Evolutionary conservation across 192 early-diverging fungal genomes (phyloP).

Genomic region (Entrophospora sp.): DNA sequence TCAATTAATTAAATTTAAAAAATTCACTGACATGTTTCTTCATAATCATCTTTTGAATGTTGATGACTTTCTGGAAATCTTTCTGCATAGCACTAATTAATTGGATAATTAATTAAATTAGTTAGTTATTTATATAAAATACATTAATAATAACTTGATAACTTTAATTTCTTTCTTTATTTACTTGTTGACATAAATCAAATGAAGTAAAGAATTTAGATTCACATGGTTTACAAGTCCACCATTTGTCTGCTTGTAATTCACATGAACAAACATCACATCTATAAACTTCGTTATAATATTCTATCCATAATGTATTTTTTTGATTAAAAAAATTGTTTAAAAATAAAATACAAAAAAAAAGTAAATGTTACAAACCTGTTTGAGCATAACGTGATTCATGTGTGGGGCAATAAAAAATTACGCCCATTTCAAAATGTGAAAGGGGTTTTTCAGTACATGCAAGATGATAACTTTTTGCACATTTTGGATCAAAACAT

Average conservation of each 20-base stretch:
- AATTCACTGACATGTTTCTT: conserved; percentile 41
- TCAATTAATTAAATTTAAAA: not conserved
- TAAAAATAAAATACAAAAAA: too few relatives aligned
- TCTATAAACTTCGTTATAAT: conserved; percentile 59
- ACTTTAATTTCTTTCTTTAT: not conserved
- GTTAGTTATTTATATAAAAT: not conserved
- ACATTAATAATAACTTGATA: not conserved
- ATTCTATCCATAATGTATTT: conserved; percentile 24
- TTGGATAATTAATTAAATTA: not conserved
- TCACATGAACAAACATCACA: conserved; percentile 59
- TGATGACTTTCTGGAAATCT: conserved; percentile 37
- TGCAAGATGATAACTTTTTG: conserved; percentile 70
- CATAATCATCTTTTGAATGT: conserved; percentile 45
- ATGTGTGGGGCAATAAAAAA: conserved; percentile 85
- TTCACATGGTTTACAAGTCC: conserved; percentile 52
- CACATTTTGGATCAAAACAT: conserved; percentile 79
- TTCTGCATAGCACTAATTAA: conserved; percentile 39
- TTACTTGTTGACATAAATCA: conserved; percentile 58
- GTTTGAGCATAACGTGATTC: conserved; percentile 41
- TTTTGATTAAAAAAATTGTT: not conserved
- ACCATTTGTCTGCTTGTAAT: conserved; percentile 53
- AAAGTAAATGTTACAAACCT: conserved; percentile 28
- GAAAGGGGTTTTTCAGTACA: conserved; percentile 66
- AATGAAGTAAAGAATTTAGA: conserved; percentile 58
- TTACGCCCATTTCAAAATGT: conserved; percentile 68